Base-by-base conservation (phyloP, 805 yeast genomes). In the Ogataea corticis region DNA sequence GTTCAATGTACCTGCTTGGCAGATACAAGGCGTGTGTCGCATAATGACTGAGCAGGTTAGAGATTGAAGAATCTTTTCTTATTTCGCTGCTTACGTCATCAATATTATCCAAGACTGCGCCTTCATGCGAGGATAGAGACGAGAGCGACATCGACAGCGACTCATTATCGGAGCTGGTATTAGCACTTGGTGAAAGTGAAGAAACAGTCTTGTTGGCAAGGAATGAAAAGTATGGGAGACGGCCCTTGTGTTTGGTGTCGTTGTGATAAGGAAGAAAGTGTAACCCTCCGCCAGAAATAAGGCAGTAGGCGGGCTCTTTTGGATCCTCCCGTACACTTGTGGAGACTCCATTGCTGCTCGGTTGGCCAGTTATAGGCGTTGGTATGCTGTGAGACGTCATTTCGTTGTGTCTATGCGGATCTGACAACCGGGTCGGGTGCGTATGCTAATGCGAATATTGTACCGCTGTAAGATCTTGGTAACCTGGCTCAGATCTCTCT, bases 21-120 rank as follows among this genome's bases (percentile, higher is more conserved):
- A 78, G 61, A 53, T 75, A 78, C 11, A 77, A 61, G 0, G 83
- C 75, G 50, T 74, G 79, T 3, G 80, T 66, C 11, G 71, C 61
- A 48, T 73, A 72, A 28, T 52, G 50, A 16, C 55, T 56, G 12
- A 61, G 41, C 4, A 62, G 38, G 16, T 48, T 46, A 11, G 55
- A n/a, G 11, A 54, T 45, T 13, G 38, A 31, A 15, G 41, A 17
- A 15, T 46, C 41, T n/a, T 37, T 44, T 13, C 40, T 28, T 33
- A 36, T n/a, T 6, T 7, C 33, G 33, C 33, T 31, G 40, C 40
- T 37, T 37, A 37, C 40, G 40, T 37, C 21, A 37, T 25, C 40
- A 9, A 3, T n/a, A 12, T n/a, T 44, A 11, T 25, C 37, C 3
- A 33, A 16, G n/a, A 18, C 35, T 11, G 33, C 21, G 3, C 30